These are phyloP conservation scores for Stereum hirsutum DNA, from an alignment of 1,284 basidiomycete genomes.

Conservation along the genomic window DNA sequence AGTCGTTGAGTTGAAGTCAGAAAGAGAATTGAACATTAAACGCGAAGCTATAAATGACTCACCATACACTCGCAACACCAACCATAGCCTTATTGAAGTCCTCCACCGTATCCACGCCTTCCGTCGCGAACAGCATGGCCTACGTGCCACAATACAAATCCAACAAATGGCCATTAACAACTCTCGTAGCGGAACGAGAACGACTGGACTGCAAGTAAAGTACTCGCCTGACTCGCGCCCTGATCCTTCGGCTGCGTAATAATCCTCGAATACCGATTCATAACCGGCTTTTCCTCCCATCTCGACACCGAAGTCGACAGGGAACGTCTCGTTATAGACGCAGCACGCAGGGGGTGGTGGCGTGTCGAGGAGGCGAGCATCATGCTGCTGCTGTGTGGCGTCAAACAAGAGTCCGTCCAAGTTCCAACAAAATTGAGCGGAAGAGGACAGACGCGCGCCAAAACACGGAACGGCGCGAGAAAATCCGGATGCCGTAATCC, in stretches of 20 bases:
- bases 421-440: too few species aligned
- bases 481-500: too few species aligned
- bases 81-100: slow-evolving; percentile 96
- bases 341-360: too few species aligned
- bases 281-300: slow-evolving; percentile 39
- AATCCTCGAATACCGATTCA: slow-evolving; percentile 80
- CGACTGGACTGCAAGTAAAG: background rate
- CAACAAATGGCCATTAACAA: background rate
- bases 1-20: background rate
- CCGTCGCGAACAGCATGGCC: slow-evolving; percentile 97
- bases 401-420: too few species aligned
- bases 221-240: slow-evolving; percentile 78
- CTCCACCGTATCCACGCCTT: slow-evolving; percentile 68
- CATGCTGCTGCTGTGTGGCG: too few species aligned
- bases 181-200: background rate
- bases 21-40: background rate
- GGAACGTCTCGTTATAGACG: too few species aligned
- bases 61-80: slow-evolving; percentile 92
- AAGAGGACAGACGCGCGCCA: too few species aligned
- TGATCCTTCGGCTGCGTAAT: slow-evolving; percentile 89
- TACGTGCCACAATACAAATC: too few species aligned
- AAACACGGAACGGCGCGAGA: too few species aligned
- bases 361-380: too few species aligned
- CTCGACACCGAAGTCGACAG: slow-evolving; percentile 29
- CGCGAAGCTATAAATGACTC: too few species aligned